Evolutionary conservation across 164 flowering plant genomes (phyloP), one percentile per base, ranked within the genome.

Genomic region (Brasenia schreberi): DNA sequence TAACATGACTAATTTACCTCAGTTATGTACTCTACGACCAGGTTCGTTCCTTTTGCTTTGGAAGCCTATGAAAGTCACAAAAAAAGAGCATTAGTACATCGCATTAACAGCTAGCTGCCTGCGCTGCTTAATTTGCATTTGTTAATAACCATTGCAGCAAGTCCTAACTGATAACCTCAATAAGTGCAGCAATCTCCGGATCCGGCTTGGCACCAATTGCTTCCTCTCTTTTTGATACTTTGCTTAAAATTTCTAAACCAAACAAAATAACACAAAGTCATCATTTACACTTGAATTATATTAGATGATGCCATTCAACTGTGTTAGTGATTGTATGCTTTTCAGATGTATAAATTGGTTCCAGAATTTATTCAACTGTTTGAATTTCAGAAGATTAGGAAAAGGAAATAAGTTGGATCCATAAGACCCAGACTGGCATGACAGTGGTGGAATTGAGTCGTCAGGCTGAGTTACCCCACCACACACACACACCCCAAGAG

Each of bases 161-260:
- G 14, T 19, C 16, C 12, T 7, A 42, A 33, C 65, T 67, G 11
- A 74, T 78, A 61, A 85, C 85, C 66, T 87, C 83, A 87, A 87
- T 85, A 76, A 85, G 85, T 5, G 85, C 82, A 75, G 85, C 92
- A 49, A 88, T 80, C 64, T 86, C 86, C n/a, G 89, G 86, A 65
- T 86, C 91, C 4, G 89, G 87, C 71, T 78, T 81, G 14, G 83
- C 74, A 45, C 81, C 83, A 18, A 79, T 74, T 65, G 73, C 76
- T 61, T 73, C 81, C 52, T 83, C 87, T 58, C 83, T 62, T 43
- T 79, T 80, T 17, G 77, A 77, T 18, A 83, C 33, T 56, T 85
- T 89, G 5, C 75, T 68, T 9, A 85, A 67, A 44, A 83, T n/a
- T 2, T 81, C 81, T 67, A 60, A 73, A 69, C 75, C 73, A 65